Percentiles rank a stretch among this genome's conserved stretches.
Evolutionary conservation across 805 yeast genomes (phyloP).

Genomic region (Saccharomyces paradoxus): DNA sequence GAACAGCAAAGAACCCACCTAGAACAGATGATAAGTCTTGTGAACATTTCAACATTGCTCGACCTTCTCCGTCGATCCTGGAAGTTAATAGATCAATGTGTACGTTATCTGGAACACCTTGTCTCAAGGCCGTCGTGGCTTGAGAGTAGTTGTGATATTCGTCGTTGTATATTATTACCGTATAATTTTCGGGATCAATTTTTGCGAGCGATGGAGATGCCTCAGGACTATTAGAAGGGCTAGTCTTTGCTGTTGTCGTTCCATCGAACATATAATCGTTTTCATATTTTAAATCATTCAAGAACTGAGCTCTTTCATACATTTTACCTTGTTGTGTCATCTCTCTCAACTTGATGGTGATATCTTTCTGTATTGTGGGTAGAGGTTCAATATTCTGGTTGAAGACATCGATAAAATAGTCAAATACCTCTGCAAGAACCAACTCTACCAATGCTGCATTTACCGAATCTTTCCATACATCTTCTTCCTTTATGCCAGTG

Average conservation of each 20-base stretch:
- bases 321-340: constrained; percentile 19
- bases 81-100: constrained; percentile 32
- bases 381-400: constrained; percentile 30
- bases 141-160: constrained; percentile 57
- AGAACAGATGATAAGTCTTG: constrained; percentile 16
- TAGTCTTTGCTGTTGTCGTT: neutral
- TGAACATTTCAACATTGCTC: constrained; percentile 39
- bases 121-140: constrained; percentile 42
- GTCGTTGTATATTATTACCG: constrained; percentile 67
- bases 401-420: constrained; percentile 36
- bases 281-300: constrained; percentile 14
- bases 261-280: constrained; percentile 9
- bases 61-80: constrained; percentile 43
- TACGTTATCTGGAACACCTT: constrained; percentile 30
- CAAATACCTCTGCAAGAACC: constrained; percentile 30
- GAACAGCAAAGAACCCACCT: constrained; percentile 35
- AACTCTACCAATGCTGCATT: constrained; percentile 16
- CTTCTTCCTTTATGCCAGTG: constrained; percentile 4
- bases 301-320: constrained; percentile 13
- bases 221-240: neutral
- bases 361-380: constrained; percentile 25
- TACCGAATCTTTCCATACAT: constrained; percentile 8
- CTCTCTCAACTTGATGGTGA: constrained; percentile 24
- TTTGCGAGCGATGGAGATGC: neutral
- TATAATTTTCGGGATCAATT: constrained; percentile 31